phyloP scores from a whole-genome alignment of 208 protist genomes.

The Acanthamoeba quina region DNA sequence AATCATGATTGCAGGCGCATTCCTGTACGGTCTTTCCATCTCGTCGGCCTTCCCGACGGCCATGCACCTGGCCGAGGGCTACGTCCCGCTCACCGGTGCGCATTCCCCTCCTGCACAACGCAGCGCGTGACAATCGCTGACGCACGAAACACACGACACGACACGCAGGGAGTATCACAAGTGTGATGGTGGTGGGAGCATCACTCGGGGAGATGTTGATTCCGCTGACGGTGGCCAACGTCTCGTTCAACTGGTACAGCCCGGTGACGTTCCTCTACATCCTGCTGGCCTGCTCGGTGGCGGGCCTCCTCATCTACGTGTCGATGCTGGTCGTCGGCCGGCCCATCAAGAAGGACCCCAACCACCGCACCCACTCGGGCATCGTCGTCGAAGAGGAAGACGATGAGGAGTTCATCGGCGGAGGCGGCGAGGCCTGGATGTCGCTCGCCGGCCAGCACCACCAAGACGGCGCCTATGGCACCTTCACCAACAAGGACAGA shows the following conservation, averaged over 20 bases:
- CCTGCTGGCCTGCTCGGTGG: background rate
- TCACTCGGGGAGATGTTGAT: slow-evolving; percentile 65
- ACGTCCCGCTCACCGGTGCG: slow-evolving; percentile 45
- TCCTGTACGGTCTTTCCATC: slow-evolving; percentile 67
- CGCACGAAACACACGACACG: background rate
- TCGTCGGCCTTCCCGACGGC: slow-evolving; percentile 51
- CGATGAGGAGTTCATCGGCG: background rate
- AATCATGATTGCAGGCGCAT: background rate
- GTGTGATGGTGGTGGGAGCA: slow-evolving; percentile 60
- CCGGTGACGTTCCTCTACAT: slow-evolving; percentile 50
- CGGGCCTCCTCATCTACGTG: background rate
- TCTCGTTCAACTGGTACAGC: slow-evolving; percentile 17
- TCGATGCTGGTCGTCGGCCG: background rate
- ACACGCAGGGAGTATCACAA: slow-evolving; percentile 34
- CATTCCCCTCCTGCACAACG: background rate
- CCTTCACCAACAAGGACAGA: background rate
- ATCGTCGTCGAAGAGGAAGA: slow-evolving; percentile 6
- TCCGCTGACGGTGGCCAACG: slow-evolving; percentile 60
- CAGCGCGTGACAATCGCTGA: background rate
- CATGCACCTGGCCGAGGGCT: slow-evolving; percentile 54
- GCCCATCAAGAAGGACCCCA: slow-evolving; percentile 43
- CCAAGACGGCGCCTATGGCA: background rate
- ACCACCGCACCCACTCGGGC: background rate
- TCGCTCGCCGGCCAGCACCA: background rate
- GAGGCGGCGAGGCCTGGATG: slow-evolving; percentile 20